phyloP scores from a whole-genome alignment of 2,329 filamentous ascomycete species.

The Trichoderma endophyticum region DNA sequence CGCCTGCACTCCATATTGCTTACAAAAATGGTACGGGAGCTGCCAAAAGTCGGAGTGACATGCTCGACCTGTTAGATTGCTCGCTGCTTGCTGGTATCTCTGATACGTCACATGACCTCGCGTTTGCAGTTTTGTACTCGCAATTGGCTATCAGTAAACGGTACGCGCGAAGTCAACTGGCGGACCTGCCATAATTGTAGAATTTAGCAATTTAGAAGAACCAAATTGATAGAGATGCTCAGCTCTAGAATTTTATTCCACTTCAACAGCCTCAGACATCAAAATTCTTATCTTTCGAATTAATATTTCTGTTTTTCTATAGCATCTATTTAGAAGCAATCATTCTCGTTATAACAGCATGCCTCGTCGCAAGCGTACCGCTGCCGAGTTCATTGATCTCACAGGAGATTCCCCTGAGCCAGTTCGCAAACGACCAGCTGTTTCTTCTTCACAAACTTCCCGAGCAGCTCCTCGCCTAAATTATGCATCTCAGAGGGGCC shows the following conservation, averaged over 20 bases:
- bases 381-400: slow-evolving; percentile 39
- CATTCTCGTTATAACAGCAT: slow-evolving; percentile 1
- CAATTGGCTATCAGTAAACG: neutral
- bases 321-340: neutral
- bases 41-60: neutral
- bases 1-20: neutral
- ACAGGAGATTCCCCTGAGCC: slow-evolving; percentile 35
- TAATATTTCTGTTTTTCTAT: no score
- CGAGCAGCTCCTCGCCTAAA: slow-evolving; percentile 11
- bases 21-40: neutral
- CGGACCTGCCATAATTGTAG: neutral
- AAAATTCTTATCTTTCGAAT: neutral
- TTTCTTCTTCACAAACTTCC: slow-evolving; percentile 16
- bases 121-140: neutral
- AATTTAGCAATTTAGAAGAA: neutral
- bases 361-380: slow-evolving; percentile 35
- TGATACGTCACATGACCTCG: slow-evolving; percentile 5
- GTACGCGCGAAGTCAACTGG: neutral
- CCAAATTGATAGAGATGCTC: neutral
- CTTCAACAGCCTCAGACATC: neutral
- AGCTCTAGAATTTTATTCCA: neutral
- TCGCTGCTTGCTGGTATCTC: neutral
- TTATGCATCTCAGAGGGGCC: slow-evolving; percentile 19
- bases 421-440: slow-evolving; percentile 29
- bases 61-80: neutral